Percentiles rank a stretch among this genome's conserved stretches.
These are phyloP conservation scores for Benincasa hispida DNA, from an alignment of 306 rosid species.

Conservation along the genomic window DNA sequence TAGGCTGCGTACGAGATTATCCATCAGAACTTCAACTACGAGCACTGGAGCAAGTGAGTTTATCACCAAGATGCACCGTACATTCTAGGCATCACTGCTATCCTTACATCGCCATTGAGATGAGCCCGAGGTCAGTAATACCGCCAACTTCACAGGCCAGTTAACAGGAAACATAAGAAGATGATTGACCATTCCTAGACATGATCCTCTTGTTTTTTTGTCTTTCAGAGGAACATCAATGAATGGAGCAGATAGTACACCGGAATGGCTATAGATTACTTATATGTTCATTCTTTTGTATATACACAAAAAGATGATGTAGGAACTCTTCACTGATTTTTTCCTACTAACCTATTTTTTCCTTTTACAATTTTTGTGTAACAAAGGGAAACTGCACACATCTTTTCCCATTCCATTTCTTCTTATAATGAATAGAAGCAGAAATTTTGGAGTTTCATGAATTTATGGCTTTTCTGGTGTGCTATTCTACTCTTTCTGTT, in stretches of 20 bases:
- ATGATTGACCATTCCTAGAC: background rate
- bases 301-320: background rate
- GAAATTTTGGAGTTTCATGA: background rate
- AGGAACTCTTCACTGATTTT: background rate
- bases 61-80: conserved; percentile 59
- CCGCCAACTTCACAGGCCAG: background rate
- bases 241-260: background rate
- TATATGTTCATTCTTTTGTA: conserved; percentile 6
- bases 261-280: background rate
- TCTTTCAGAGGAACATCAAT: conserved; percentile 1
- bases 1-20: conserved; percentile 82
- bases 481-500: background rate
- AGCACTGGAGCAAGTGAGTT: conserved; percentile 75
- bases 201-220: conserved; percentile 7
- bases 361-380: background rate
- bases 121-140: background rate
- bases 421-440: background rate
- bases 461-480: background rate
- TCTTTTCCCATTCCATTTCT: background rate
- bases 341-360: background rate
- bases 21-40: conserved; percentile 72
- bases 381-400: background rate
- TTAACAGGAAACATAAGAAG: background rate
- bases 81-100: conserved; percentile 23
- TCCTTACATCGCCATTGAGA: conserved; percentile 17